Evolutionary conservation across 2,329 filamentous ascomycete species (phyloP).

Genomic region (Epichloe baconii): DNA sequence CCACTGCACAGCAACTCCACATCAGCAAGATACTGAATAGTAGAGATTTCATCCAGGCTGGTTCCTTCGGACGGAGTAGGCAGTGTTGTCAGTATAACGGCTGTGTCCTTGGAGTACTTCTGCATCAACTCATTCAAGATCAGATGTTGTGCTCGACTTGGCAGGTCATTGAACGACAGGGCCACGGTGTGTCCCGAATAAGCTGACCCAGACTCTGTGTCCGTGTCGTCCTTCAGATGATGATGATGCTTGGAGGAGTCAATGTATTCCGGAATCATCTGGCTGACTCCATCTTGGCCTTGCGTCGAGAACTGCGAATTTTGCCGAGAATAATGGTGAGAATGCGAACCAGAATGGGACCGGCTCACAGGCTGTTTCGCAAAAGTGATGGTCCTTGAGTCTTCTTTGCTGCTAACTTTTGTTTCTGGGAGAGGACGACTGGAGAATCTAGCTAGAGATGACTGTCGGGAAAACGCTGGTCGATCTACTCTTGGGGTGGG

Average conservation of each 20-base stretch:
- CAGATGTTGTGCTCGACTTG: constrained; percentile 71
- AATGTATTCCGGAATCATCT: constrained; percentile 30
- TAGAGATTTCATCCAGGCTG: constrained; percentile 53
- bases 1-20: constrained; percentile 67
- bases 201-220: constrained; percentile 24
- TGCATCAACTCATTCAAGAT: constrained; percentile 78
- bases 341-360: constrained; percentile 5
- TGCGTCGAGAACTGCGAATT: constrained; percentile 21
- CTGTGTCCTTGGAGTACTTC: constrained; percentile 53
- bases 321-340: constrained; percentile 19
- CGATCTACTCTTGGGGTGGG: constrained; percentile 19
- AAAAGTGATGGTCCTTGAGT: constrained; percentile 52
- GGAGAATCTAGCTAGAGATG: constrained; percentile 44
- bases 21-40: constrained; percentile 62
- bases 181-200: constrained; percentile 51
- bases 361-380: constrained; percentile 24
- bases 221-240: constrained; percentile 6
- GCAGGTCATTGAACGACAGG: constrained; percentile 75
- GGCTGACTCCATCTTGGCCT: constrained; percentile 20
- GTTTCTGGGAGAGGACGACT: constrained; percentile 51
- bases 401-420: constrained; percentile 37
- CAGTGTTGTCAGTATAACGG: constrained; percentile 71
- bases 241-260: constrained; percentile 8
- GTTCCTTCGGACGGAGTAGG: constrained; percentile 72
- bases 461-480: constrained; percentile 26